phyloP scores from a whole-genome alignment of 2,329 filamentous ascomycete species.

The Westerdykella ornata region DNA sequence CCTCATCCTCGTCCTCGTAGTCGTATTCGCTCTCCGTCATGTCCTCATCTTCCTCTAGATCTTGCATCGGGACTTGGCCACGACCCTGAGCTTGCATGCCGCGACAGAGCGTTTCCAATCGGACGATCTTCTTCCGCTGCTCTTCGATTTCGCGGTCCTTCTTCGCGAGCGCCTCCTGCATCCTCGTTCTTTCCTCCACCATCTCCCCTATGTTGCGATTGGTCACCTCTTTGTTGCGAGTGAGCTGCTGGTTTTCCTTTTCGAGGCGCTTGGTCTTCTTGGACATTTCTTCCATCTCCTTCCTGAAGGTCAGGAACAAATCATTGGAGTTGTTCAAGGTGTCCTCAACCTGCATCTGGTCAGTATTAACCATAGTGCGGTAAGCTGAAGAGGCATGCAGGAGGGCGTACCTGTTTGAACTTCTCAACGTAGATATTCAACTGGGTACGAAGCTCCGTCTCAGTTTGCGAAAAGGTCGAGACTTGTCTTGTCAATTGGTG shows the following conservation, averaged over 20 bases:
- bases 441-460: slow-evolving; percentile 86
- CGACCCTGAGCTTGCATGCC: slow-evolving; percentile 94
- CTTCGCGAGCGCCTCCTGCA: slow-evolving; percentile 65
- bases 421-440: slow-evolving; percentile 98
- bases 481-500: slow-evolving; percentile 86
- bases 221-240: slow-evolving; percentile 86
- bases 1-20: slow-evolving; percentile 40
- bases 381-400: slow-evolving; percentile 14
- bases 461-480: slow-evolving; percentile 91
- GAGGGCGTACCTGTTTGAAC: slow-evolving; percentile 81
- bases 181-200: slow-evolving; percentile 82
- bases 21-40: slow-evolving; percentile 40
- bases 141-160: slow-evolving; percentile 70
- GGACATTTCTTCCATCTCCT: slow-evolving; percentile 99
- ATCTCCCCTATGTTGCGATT: slow-evolving; percentile 94
- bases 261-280: slow-evolving; percentile 97
- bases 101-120: slow-evolving; percentile 88
- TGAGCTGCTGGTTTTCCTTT: slow-evolving; percentile 88
- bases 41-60: slow-evolving; percentile 54
- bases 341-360: slow-evolving; percentile 79
- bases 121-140: slow-evolving; percentile 77
- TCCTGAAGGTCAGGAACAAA: slow-evolving; percentile 89
- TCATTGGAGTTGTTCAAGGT: slow-evolving; percentile 98
- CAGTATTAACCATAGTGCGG: slow-evolving; percentile 40
- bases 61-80: slow-evolving; percentile 53